Base-by-base conservation (phyloP, 805 yeast genomes). In the Diddensiella santjacobensis region DNA sequence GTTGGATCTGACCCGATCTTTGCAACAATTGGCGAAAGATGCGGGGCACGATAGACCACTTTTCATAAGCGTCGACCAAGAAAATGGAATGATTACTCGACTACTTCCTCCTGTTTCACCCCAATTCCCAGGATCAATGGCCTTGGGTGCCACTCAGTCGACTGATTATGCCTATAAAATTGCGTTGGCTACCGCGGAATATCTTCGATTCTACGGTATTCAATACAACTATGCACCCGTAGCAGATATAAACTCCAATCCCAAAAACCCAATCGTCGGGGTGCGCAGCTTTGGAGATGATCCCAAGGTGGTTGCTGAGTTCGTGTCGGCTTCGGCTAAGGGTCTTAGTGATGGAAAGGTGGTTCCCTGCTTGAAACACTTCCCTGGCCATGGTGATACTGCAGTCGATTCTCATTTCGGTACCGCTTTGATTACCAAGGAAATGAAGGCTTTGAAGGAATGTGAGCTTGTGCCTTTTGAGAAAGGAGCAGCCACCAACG, bases 121-220 rank as follows among this genome's bases (percentile, higher is more conserved):
- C 15, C 81, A 78, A 55, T 77, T 74, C 53, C 84, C 84, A 0
- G 78, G 83, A 3, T 81, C 81, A 18, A 79, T 79, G 83, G 81
- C 80, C 1, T 59, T 79, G 18, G 75, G 78, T 2, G 81, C 83
- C 15, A 68, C 79, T 0, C 75, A 74, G 3, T 72, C 74, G 44
- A 57, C 66, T 6, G 73, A 74, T 4, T 58, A 75, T 48, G 78
- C 76, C 10, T 75, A 73, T 53, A 66, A 75, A 37, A 71, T 76
- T 1, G 71, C 71, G 52, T 68, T 71, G 39, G 81, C 82, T 2
- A 56, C 77, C 15, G 80, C 81, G 0, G 54, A 59, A n/a, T 81
- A 79, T 53, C 64, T 79, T 51, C 68, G 67, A 44, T 60, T 71
- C 22, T 71, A 79, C 19, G 83, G 83, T 8, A 71, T 79, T 47